Evolutionary conservation across 2,329 filamentous ascomycete genomes (phyloP), one percentile per base, ranked within the genome.

Genomic region (Macroventuria anomochaeta): DNA sequence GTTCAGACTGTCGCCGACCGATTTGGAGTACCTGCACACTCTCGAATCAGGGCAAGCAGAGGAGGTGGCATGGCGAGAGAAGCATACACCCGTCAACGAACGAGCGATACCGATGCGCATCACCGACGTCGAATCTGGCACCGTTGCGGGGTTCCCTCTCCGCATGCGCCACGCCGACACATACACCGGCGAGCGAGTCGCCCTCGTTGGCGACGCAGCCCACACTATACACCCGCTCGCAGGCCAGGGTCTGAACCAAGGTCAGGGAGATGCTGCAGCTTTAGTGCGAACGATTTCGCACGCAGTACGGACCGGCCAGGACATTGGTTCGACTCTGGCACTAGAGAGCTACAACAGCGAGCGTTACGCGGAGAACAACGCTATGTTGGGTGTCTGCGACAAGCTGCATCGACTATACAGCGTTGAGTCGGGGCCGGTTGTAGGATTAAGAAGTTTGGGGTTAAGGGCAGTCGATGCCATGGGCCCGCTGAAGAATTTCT

Each of bases 221-320:
- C 95, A 99, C 73, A 96, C 93, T 1, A 87, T 96, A 61, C 95
- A 99, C 73, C 95, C 95, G 0, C 86, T 99, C 3, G 95, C 91
- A 1, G 95, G 95, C 0, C 95, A 97, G 75, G 95, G 95, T 1
- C 81, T 99, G 12, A 99, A 99, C 70, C 89, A 96, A 66, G 95
- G 95, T 1, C 88, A 97, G 59, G 92, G 86, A 15, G 95, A 99
- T 71, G 89, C 95, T 0, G 87, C 91, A 65, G 88, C 89, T 46
- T 83, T 99, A 0, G 86, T 87, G 6, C 83, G 82, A 58, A 87
- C 87, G 0, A 89, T 99, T 43, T 85, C 87, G 55, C 88, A 88
- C 62, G 89, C 91, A 3, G 87, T 96, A 15, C 78, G 81, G 36
- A 90, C 95, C 59, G 95, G 95, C 0, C 89, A 92, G 80, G 95